Percentiles rank a stretch among this genome's conserved stretches.
Conservation (phyloP, 116 monocot species). For the Thalassia testudinum region DNA sequence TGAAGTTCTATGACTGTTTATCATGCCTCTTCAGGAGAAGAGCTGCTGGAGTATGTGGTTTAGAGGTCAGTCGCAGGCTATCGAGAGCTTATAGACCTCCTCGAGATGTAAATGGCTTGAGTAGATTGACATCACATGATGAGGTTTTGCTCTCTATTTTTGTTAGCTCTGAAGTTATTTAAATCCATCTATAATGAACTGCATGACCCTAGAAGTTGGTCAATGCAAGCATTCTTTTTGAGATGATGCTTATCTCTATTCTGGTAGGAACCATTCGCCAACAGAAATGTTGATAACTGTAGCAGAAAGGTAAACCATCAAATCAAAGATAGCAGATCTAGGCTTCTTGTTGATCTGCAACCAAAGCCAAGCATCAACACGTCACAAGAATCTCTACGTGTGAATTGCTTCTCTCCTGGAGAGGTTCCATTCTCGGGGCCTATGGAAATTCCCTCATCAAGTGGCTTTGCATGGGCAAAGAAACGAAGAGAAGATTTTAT, state of each 20-base stretch:
- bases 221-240: background rate
- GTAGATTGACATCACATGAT: conserved; percentile 15
- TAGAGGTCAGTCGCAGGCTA: background rate
- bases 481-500: conserved; percentile 31
- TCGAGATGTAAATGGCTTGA: conserved; percentile 19
- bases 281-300: conserved; percentile 6
- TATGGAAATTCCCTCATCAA: conserved; percentile 48
- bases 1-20: no score
- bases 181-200: background rate
- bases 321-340: conserved; percentile 24
- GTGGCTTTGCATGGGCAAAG: conserved; percentile 79
- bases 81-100: conserved; percentile 28
- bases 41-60: no score
- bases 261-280: conserved; percentile 23
- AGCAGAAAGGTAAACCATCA: conserved; percentile 16
- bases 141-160: conserved; percentile 32
- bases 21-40: no score
- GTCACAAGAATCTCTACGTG: conserved; percentile 11
- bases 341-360: conserved; percentile 41
- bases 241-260: background rate
- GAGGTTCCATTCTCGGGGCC: conserved; percentile 62
- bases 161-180: background rate
- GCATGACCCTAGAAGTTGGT: background rate
- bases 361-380: conserved; percentile 27
- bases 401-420: conserved; percentile 17